phyloP scores from a whole-genome alignment of 2,329 filamentous ascomycete species.

The Biscogniauxia mediterranea region DNA sequence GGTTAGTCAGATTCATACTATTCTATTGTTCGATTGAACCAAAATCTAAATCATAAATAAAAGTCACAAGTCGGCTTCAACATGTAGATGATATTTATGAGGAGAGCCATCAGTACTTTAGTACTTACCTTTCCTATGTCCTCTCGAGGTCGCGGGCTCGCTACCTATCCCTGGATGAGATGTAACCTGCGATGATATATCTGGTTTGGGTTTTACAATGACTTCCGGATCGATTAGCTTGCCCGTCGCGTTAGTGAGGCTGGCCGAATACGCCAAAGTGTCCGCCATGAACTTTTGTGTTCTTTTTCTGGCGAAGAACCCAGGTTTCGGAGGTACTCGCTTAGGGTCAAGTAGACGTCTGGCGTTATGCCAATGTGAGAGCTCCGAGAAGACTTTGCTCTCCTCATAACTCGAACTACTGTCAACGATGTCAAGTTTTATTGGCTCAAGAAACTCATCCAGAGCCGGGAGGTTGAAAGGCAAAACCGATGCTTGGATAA shows the following conservation, averaged over 20 bases:
- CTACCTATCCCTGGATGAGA: not conserved
- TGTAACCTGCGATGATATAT: not conserved
- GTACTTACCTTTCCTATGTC: not conserved
- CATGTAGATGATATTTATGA: not conserved
- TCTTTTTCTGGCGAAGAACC: conserved; percentile 38
- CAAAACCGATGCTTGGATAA: conserved; percentile 33
- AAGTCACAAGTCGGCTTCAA: not conserved
- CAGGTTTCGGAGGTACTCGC: conserved; percentile 22
- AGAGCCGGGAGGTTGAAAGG: conserved; percentile 48
- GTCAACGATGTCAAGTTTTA: conserved; percentile 37
- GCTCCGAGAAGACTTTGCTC: conserved; percentile 44
- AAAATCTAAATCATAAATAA: conserved; percentile 5
- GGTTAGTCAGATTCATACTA: not conserved
- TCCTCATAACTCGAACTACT: conserved; percentile 21
- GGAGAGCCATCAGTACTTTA: not conserved
- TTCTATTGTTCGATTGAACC: not conserved
- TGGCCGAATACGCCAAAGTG: conserved; percentile 67
- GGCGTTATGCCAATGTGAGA: conserved; percentile 62
- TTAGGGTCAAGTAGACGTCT: conserved; percentile 49
- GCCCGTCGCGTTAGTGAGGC: conserved; percentile 63
- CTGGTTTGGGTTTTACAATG: conserved; percentile 45
- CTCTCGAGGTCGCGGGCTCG: not conserved
- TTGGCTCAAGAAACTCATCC: conserved; percentile 43
- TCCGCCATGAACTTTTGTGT: conserved; percentile 68
- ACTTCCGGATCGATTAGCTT: conserved; percentile 63